Percentiles rank a stretch among this genome's conserved stretches.
phyloP scores from a whole-genome alignment of 2,329 filamentous ascomycete genomes.

The Exophiala aquamarina region DNA sequence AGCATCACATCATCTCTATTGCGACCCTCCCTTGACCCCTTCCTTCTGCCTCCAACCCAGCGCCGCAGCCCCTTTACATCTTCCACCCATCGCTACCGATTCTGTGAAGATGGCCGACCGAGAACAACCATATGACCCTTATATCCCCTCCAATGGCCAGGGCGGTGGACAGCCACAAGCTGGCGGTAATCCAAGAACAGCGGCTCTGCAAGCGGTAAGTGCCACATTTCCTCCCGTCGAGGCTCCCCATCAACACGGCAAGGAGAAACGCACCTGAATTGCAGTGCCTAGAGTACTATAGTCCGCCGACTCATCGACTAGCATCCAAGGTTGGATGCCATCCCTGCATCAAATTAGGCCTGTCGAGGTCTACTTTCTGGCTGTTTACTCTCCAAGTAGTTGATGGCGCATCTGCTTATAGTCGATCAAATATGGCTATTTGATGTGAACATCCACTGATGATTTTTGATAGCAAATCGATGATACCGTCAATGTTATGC shows the following conservation, averaged over 20 bases:
- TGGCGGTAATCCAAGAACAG: slow-evolving; percentile 64
- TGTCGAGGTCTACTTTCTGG: too few relatives aligned
- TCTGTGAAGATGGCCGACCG: slow-evolving; percentile 53
- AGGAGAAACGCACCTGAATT: not conserved
- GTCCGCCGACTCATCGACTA: not conserved
- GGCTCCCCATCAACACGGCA: not conserved
- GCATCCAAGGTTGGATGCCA: not conserved
- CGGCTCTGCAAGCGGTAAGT: slow-evolving; percentile 81
- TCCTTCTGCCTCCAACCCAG: not conserved
- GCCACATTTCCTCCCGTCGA: not conserved
- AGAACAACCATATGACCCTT: slow-evolving; percentile 78
- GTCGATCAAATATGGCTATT: too few relatives aligned
- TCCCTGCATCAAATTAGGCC: too few relatives aligned
- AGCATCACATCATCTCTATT: not conserved
- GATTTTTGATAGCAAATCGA: slow-evolving; percentile 78
- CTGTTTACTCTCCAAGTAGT: too few relatives aligned
- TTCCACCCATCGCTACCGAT: slow-evolving; percentile 13
- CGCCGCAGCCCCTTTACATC: slow-evolving; percentile 8
- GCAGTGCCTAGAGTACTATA: slow-evolving; percentile 12
- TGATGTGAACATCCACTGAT: slow-evolving; percentile 14
- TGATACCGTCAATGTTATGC: slow-evolving; percentile 91
- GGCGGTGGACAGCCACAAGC: slow-evolving; percentile 37
- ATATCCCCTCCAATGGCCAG: slow-evolving; percentile 68
- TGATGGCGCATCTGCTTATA: too few relatives aligned
- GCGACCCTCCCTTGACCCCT: not conserved